A percentile compares a stretch with the other conserved stretches of the same genome.
Conservation (phyloP, 305 asterid genomes). For the Solanum hybrid region DNA sequence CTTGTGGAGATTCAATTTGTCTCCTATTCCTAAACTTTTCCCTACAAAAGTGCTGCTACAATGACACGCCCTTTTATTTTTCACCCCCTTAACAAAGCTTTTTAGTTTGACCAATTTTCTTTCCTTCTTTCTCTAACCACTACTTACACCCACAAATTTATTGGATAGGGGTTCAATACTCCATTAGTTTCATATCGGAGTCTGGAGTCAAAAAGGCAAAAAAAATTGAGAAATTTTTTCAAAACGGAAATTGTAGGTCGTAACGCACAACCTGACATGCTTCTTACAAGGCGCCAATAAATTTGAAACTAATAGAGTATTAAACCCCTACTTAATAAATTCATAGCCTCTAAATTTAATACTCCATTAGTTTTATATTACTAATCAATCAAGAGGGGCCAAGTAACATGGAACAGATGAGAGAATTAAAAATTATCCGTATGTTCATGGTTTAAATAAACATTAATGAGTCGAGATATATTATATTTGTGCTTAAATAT, state of each 20-base stretch:
- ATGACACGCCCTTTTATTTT: neutral
- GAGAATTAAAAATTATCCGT: too few relatives aligned
- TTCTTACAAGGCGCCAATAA: neutral
- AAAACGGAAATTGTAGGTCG: neutral
- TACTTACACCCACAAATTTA: neutral
- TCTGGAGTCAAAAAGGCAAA: neutral
- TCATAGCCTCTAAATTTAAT: neutral
- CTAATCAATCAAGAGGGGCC: neutral
- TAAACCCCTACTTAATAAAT: neutral
- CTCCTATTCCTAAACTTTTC: slow-evolving; percentile 1
- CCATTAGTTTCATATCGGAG: neutral
- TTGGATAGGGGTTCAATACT: neutral
- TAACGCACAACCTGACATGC: too few relatives aligned
- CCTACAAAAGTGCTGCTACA: slow-evolving; percentile 3
- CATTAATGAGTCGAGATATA: neutral
- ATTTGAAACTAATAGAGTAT: neutral
- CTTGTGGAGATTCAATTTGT: slow-evolving; percentile 18
- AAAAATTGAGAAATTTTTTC: too few relatives aligned
- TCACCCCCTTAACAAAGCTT: neutral
- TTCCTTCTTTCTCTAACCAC: neutral
- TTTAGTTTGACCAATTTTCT: neutral
- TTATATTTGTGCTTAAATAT: neutral
- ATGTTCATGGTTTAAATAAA: neutral
- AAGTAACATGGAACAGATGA: neutral
- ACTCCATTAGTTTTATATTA: neutral